Evolutionary conservation across 108 stramenopile genomes (phyloP).

Genomic region (Cylindrotheca fusiformis): DNA sequence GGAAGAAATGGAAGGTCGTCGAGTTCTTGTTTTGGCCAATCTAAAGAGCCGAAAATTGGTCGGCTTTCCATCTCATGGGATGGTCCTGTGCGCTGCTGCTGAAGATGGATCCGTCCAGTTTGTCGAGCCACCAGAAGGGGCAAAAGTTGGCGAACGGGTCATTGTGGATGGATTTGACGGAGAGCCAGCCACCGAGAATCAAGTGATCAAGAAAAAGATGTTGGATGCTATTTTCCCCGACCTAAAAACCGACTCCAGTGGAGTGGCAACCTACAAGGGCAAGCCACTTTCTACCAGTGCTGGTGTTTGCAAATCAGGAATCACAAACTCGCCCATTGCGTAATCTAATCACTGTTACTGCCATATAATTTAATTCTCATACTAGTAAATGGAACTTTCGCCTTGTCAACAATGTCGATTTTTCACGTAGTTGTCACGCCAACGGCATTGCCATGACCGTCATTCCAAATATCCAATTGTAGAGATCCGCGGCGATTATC

Average conservation of each 20-base stretch:
- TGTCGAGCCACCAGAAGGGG: conserved; percentile 77
- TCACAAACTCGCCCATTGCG: conserved; percentile 8
- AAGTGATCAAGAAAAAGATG: conserved; percentile 90
- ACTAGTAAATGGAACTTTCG: too few relatives aligned
- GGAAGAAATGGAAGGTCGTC: conserved; percentile 70
- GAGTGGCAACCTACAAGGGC: conserved; percentile 61
- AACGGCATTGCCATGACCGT: too few relatives aligned
- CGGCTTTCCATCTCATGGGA: conserved; percentile 84
- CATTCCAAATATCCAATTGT: too few relatives aligned
- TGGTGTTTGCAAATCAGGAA: conserved; percentile 5
- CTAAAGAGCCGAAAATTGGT: conserved; percentile 84
- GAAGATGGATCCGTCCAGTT: conserved; percentile 77
- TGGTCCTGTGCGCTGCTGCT: conserved; percentile 87
- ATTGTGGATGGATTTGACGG: conserved; percentile 70
- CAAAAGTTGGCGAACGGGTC: conserved; percentile 76
- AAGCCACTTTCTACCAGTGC: conserved; percentile 38
- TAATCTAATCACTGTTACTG: too few relatives aligned
- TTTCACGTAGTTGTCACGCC: too few relatives aligned
- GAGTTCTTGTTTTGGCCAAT: conserved; percentile 89
- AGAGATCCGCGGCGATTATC: too few relatives aligned
- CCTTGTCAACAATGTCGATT: too few relatives aligned
- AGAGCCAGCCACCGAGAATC: conserved; percentile 77
- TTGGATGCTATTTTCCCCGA: conserved; percentile 75
- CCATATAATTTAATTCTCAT: too few relatives aligned
- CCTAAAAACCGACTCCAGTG: conserved; percentile 43